Conservation (phyloP, 352 stramenopile genomes). For the Thraustochytrium sp. region DNA sequence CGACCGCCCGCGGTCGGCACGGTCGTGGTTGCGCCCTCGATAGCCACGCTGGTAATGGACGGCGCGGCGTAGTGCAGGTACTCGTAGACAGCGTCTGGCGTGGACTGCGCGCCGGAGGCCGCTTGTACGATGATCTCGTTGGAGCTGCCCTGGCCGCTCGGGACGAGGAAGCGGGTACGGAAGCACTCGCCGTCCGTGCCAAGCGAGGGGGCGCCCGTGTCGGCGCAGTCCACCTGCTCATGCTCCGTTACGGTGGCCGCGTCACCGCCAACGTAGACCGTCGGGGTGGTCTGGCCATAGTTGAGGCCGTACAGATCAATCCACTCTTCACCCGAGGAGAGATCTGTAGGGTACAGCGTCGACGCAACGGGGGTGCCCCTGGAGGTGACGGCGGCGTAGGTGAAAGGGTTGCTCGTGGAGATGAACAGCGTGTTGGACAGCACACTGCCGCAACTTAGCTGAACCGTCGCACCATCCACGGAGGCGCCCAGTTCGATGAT, state of each 20-base stretch:
- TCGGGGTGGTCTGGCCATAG: not conserved
- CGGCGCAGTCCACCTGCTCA: not conserved
- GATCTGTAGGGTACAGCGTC: not conserved
- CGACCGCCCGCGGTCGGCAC: not conserved
- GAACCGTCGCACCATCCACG: not conserved
- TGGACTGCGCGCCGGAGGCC: not conserved
- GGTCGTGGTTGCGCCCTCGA: not conserved
- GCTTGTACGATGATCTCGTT: slow-evolving; percentile 23
- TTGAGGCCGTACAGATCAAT: slow-evolving; percentile 38
- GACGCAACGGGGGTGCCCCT: not conserved
- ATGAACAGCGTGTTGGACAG: not conserved
- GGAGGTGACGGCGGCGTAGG: not conserved
- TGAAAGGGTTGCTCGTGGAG: slow-evolving; percentile 34
- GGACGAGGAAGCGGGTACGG: slow-evolving; percentile 2
- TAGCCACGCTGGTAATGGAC: not conserved
- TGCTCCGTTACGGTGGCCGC: not conserved
- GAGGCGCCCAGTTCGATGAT: not conserved
- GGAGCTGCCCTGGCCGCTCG: not conserved
- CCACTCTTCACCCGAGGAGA: not conserved
- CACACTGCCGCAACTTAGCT: slow-evolving; percentile 4
- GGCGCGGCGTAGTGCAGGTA: slow-evolving; percentile 5
- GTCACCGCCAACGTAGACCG: not conserved
- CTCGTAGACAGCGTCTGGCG: slow-evolving; percentile 24
- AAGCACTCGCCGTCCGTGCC: slow-evolving; percentile 32
- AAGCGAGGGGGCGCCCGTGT: not conserved